Evolutionary conservation across 2,329 filamentous ascomycete genomes (phyloP), one percentile per base, ranked within the genome.

Genomic region (Lachnellula occidentalis): DNA sequence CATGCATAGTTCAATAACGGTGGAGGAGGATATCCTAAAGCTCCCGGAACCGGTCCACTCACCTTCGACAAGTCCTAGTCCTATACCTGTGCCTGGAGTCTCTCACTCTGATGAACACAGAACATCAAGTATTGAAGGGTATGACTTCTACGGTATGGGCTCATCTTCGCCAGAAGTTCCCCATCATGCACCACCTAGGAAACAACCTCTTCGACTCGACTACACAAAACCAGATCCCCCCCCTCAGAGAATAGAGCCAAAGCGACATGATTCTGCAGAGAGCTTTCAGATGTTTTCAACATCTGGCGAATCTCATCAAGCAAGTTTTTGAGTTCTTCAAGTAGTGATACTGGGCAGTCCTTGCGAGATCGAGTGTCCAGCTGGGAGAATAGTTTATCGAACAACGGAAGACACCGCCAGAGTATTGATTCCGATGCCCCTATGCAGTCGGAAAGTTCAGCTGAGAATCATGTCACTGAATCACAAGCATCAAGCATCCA

Each of bases 91-190:
- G n/a, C 59, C 64, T 42, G 57, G 61, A 42, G 43, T 59, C 19
- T 56, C 47, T 49, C 46, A 59, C 31, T 55, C 55, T 6, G 52
- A 58, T 8, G 57, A 60, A 5, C 37, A 62, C 9, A 54, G 53
- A 19, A 43, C 57, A 9, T 63, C 65, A 19, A 67, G 64, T 53
- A 51, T 66, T 1, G 82, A 85, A 59, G 82, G 82, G 0, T 85
- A 86, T 61, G 82, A 86, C 66, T 86, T 86, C 63, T 85, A 85
- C 64, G 83, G 82, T 61, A 71, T 81, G 27, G 81, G 82, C n/a
- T 77, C 69, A 60, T 57, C 66, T 78, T 53, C 70, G 71, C 48
- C 72, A 45, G 78, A 78, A 6, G 78, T 83, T 46, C 78, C 83
- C 56, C 77, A 82, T 48, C 78, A 76, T 8, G 61, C 67, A 8